Percentiles rank a stretch among this genome's conserved stretches.
These are phyloP conservation scores for Parietaria judaica DNA, from an alignment of 306 rosid genomes.

Conservation along the genomic window DNA sequence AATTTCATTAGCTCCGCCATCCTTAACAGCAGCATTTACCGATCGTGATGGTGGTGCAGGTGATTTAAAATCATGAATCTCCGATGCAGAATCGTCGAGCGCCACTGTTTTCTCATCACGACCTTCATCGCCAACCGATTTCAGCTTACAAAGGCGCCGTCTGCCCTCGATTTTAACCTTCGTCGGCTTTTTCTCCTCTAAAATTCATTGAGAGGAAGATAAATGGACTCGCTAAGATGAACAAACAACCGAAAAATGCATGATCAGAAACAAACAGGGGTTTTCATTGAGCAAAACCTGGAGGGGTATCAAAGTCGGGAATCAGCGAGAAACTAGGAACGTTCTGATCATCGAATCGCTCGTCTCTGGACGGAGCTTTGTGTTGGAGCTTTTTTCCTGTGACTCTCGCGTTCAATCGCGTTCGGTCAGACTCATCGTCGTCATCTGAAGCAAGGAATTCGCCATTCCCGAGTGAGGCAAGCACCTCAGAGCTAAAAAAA, in stretches of 20 bases:
- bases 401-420: constrained; percentile 18
- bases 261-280: constrained; percentile 1
- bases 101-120: constrained; percentile 12
- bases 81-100: constrained; percentile 27
- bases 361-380: constrained; percentile 2
- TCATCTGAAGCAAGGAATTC: constrained; percentile 1
- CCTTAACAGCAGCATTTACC: constrained; percentile 16
- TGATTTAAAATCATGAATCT: constrained; percentile 45
- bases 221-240: no score
- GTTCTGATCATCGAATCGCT: neutral
- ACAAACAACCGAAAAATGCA: neutral
- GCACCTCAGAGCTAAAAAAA: neutral
- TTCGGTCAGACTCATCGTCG: constrained; percentile 15
- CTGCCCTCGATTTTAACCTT: constrained; percentile 67
- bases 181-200: constrained; percentile 32
- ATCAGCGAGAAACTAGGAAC: constrained; percentile 46
- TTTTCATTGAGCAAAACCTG: constrained; percentile 20
- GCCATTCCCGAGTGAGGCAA: neutral
- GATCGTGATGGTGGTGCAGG: constrained; percentile 26
- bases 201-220: constrained; percentile 1
- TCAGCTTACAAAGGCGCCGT: constrained; percentile 75
- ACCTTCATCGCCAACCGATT: constrained; percentile 18
- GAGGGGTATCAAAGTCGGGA: constrained; percentile 34
- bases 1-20: constrained; percentile 49
- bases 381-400: constrained; percentile 9